Evolutionary conservation across 2,329 filamentous ascomycete genomes (phyloP), one percentile per base, ranked within the genome.

Genomic region (Neobulgaria alba): DNA sequence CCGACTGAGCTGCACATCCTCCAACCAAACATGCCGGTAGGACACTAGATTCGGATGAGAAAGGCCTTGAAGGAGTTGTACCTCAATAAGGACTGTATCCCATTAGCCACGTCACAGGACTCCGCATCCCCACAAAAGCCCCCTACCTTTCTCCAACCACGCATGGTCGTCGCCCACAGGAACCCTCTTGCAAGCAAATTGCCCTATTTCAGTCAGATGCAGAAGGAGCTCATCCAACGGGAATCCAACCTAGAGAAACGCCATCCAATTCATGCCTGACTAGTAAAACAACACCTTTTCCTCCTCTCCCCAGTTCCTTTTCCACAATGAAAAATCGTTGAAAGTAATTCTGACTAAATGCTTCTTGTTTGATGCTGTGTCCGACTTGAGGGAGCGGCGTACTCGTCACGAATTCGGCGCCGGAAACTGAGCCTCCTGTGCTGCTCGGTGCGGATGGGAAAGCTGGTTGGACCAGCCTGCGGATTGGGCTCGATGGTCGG

Each of bases 21-120:
- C 90, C 12, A 98, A 72, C 92, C 92, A 98, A 21, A 95, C 92
- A 63, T 96, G 92, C 5, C 90, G 82, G 61, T 98, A 98, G 0
- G 89, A 94, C 1, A 98, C 92, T 7, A 98, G 71, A 48, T 98
- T 98, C 42, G 89, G 85, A 58, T 98, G 92, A 0, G 87, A 92
- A 3, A 98, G 75, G 54, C 86, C 85, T 54, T 94, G 88, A 17
- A 98, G 73, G 17, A 96, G 70, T 63, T 95, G 88, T 2, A 98
- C 93, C 62, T 98, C 92, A 33, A 92, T 75, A 38, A 98, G 69
- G 2, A 96, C 82, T 58, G 29, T 18, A 21, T 12, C 12, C 15
- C 2, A 29, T 57, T 35, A 55, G 49, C 19, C 18, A 44, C 4
- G 10, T 33, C 10, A 12, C 5, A 8, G 20, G 30, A n/a, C 5